Conservation (phyloP, 2,329 filamentous ascomycete species). For the Botrytis fabae region DNA sequence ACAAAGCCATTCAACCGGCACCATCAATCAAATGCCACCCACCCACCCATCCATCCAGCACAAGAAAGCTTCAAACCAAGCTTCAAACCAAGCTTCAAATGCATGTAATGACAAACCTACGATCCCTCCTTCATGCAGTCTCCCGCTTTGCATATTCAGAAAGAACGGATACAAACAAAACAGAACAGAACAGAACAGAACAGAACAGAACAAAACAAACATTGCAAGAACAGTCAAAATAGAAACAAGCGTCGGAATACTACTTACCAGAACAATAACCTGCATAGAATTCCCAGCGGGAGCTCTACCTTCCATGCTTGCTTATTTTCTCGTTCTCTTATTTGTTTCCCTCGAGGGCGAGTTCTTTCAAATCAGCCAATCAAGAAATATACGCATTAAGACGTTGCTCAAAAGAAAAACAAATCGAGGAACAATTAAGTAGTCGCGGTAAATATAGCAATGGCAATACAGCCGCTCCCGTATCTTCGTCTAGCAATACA, state of each 20-base stretch:
- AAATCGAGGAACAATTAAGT: not conserved
- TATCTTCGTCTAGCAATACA: not conserved
- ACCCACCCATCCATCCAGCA: not conserved
- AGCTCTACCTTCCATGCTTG: conserved; percentile 45
- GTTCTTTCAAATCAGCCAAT: not conserved
- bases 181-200: too few species aligned
- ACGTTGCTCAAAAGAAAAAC: not conserved
- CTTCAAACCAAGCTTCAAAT: not conserved
- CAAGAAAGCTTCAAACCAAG: not conserved
- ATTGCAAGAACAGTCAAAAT: not conserved
- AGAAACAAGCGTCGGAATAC: not conserved
- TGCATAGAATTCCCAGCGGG: conserved; percentile 50
- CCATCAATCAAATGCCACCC: not conserved
- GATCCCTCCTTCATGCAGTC: not conserved
- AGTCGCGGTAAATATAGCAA: not conserved
- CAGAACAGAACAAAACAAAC: not conserved
- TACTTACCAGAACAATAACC: conserved; percentile 72
- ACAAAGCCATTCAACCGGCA: conserved; percentile 4
- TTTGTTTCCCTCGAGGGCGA: not conserved
- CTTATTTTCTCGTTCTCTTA: not conserved
- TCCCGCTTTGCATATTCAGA: not conserved
- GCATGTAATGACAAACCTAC: not conserved
- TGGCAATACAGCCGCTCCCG: not conserved
- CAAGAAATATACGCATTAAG: not conserved
- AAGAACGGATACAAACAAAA: not conserved